Conservation (phyloP, 768 basidiomycete genomes). For the Kwoniella mangroviensis region DNA sequence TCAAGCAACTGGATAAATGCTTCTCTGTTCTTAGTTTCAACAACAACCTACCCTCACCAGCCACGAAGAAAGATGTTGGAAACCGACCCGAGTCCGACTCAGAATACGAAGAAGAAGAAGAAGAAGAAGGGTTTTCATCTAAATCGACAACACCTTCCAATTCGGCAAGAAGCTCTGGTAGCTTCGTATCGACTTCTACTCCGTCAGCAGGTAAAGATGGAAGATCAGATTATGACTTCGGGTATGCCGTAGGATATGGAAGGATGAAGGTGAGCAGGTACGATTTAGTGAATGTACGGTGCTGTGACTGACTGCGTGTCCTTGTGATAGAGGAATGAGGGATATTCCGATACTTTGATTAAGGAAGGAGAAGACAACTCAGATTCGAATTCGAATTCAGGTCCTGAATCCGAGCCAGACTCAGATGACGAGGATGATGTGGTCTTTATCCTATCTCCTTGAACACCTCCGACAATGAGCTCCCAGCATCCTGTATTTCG, state of each 20-base stretch:
- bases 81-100: no score
- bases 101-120: neutral
- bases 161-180: conserved; percentile 2
- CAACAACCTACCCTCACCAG: neutral
- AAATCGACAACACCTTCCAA: neutral
- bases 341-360: neutral
- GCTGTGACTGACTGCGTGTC: no score
- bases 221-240: neutral
- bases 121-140: neutral
- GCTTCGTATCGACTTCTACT: neutral
- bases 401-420: neutral
- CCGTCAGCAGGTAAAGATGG: neutral
- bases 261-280: neutral
- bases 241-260: neutral
- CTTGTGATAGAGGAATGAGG: no score
- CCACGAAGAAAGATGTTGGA: neutral
- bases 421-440: conserved; percentile 12
- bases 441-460: neutral
- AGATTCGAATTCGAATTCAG: neutral
- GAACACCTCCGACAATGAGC: neutral
- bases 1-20: neutral
- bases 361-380: neutral
- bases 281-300: neutral
- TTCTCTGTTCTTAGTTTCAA: neutral
- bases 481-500: no score